Evolutionary conservation across 306 rosid genomes (phyloP), one percentile per base, ranked within the genome.

Genomic region (Echinosophora koreensis): DNA sequence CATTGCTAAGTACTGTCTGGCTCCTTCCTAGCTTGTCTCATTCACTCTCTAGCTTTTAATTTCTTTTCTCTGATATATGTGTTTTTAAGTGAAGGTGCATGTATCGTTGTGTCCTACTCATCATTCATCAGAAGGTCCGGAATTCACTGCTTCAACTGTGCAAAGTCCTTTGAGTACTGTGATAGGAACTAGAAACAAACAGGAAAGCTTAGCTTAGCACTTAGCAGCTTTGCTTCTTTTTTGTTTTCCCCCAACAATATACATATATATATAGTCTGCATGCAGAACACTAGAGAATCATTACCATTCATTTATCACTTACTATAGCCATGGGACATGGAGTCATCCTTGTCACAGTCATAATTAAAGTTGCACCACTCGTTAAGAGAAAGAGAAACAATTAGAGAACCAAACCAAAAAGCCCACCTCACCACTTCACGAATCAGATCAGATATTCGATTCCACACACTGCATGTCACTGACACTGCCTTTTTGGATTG

Each of bases 361-460:
- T 8, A 5, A 17, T 70, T 51, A 51, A 51, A 22, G 30, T 32
- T n/a, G 75, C 63, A 52, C 75, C 63, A 38, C 50, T 69, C 60
- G 50, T 2, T 2, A 18, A 32, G 34, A 68, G 30, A 49, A 14
- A 69, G 39, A 67, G 41, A 47, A 30, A 42, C 8, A 22, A 30
- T 30, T 30, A 44, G 14, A 44, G 63, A 51, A 51, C 34, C 46
- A 30, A 69, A 67, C 0, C 3, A 59, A 34, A 32, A 34, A 60
- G 12, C 66, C 66, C 18, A 42, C 12, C 58, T 67, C 61, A 66
- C 15, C 76, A 44, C 16, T 11, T 15, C 39, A 10, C 39, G 12
- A 6, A 35, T 71, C 12, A 54, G 11, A 6, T 62, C 44, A 35
- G 46, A 62, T 35, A 35, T 70, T 52, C 49, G 75, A 70, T 70